Percentiles rank a stretch among this genome's conserved stretches.
Conservation (phyloP, 2,329 filamentous ascomycete species). For the Beauveria brongniartii region DNA sequence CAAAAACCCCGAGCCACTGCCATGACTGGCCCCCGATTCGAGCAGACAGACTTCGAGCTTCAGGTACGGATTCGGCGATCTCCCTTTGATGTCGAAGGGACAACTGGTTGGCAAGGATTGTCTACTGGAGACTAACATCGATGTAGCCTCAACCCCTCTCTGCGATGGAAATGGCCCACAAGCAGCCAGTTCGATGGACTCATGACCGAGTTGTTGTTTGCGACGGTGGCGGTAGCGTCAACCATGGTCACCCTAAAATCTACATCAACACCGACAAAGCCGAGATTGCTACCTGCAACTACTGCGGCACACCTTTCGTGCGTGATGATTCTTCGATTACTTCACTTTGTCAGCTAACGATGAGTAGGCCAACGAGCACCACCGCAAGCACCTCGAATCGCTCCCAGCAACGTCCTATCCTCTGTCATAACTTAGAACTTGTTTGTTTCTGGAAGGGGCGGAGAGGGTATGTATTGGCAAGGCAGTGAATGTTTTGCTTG, state of each 20-base stretch:
- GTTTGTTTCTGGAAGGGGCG: background rate
- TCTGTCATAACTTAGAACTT: constrained; percentile 41
- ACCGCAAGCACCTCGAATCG: constrained; percentile 76
- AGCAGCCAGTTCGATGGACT: constrained; percentile 89
- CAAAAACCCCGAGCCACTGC: constrained; percentile 74
- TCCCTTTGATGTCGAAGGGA: background rate
- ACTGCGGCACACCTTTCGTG: constrained; percentile 92
- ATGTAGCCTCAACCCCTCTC: constrained; percentile 75
- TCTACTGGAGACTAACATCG: constrained; percentile 11
- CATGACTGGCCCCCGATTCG: constrained; percentile 91
- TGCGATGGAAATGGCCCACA: constrained; percentile 92
- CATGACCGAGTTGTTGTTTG: constrained; percentile 75
- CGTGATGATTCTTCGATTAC: constrained; percentile 25
- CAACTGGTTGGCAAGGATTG: background rate
- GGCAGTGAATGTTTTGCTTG: background rate
- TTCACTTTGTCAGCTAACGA: constrained; percentile 7
- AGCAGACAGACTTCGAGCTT: constrained; percentile 87
- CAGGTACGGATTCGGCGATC: constrained; percentile 59
- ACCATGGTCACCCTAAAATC: constrained; percentile 81
- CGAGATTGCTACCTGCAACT: constrained; percentile 81
- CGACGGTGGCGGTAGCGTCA: constrained; percentile 75
- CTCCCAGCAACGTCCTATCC: constrained; percentile 76
- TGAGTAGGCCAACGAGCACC: constrained; percentile 75
- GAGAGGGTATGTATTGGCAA: background rate
- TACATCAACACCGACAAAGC: constrained; percentile 99